Percentiles rank a stretch among this genome's conserved stretches.
phyloP scores from a whole-genome alignment of 768 basidiomycete genomes.

The Lactarius tabidus region DNA sequence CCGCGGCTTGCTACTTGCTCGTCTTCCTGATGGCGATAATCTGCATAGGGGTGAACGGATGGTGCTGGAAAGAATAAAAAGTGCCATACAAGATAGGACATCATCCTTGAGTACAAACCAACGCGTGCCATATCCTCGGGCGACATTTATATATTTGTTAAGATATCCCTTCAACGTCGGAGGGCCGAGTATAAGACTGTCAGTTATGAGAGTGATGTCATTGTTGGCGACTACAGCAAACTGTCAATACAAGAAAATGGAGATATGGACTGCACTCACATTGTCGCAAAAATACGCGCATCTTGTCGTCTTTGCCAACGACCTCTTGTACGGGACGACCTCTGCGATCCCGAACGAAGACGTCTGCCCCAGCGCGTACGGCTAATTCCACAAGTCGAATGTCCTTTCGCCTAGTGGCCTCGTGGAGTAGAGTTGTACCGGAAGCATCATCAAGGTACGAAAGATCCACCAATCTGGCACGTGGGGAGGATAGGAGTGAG shows the following conservation, averaged over 20 bases:
- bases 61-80: not conserved
- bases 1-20: slow-evolving; percentile 83
- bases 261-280: slow-evolving; percentile 45
- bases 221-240: slow-evolving; percentile 63
- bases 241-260: slow-evolving; percentile 1
- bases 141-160: slow-evolving; percentile 92
- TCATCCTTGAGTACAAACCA: slow-evolving; percentile 93
- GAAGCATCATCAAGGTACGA: slow-evolving; percentile 75
- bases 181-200: slow-evolving; percentile 45
- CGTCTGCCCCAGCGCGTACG: slow-evolving; percentile 81
- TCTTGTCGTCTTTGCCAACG: slow-evolving; percentile 72
- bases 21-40: slow-evolving; percentile 88
- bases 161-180: slow-evolving; percentile 71
- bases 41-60: slow-evolving; percentile 30
- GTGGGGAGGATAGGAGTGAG: slow-evolving; percentile 61
- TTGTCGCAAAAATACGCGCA: slow-evolving; percentile 78
- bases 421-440: slow-evolving; percentile 79
- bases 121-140: slow-evolving; percentile 80
- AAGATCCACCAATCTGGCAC: slow-evolving; percentile 68
- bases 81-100: slow-evolving; percentile 69
- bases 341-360: slow-evolving; percentile 75
- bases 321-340: slow-evolving; percentile 68
- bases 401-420: slow-evolving; percentile 79
- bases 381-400: slow-evolving; percentile 79
- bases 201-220: slow-evolving; percentile 63